phyloP scores from a whole-genome alignment of 2,329 filamentous ascomycete genomes.

The Colletotrichum paranaense region DNA sequence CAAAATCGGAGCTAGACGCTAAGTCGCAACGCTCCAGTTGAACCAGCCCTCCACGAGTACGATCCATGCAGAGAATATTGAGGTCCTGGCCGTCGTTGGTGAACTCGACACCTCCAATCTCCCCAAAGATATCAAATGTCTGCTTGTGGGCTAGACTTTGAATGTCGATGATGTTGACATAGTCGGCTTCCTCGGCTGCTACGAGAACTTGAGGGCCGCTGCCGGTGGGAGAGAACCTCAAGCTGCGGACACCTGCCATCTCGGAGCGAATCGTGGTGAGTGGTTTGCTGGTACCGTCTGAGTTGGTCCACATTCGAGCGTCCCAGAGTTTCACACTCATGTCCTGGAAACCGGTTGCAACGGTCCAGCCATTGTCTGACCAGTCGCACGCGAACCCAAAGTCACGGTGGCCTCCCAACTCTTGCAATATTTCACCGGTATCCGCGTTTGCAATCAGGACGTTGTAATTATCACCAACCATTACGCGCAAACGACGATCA shows the following conservation, averaged over 20 bases:
- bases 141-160: slow-evolving; percentile 74
- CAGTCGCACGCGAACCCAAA: slow-evolving; percentile 83
- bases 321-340: slow-evolving; percentile 81
- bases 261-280: slow-evolving; percentile 69
- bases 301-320: slow-evolving; percentile 73
- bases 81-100: slow-evolving; percentile 75
- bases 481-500: slow-evolving; percentile 75
- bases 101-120: slow-evolving; percentile 76
- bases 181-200: slow-evolving; percentile 81
- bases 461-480: slow-evolving; percentile 77
- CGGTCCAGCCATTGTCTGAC: slow-evolving; percentile 80
- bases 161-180: slow-evolving; percentile 77
- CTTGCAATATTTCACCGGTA: slow-evolving; percentile 67
- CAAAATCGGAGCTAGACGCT: slow-evolving; percentile 36
- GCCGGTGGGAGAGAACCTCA: slow-evolving; percentile 79
- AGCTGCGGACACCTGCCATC: slow-evolving; percentile 75
- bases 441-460: slow-evolving; percentile 78
- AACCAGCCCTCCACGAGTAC: slow-evolving; percentile 73
- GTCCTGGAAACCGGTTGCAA: slow-evolving; percentile 84
- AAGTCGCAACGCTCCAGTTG: slow-evolving; percentile 65
- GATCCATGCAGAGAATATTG: slow-evolving; percentile 76
- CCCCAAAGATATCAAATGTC: slow-evolving; percentile 79
- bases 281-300: slow-evolving; percentile 58
- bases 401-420: slow-evolving; percentile 73
- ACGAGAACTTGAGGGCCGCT: slow-evolving; percentile 75